Conservation (phyloP, 2,329 filamentous ascomycete species). For the Furcasterigmium furcatum region DNA sequence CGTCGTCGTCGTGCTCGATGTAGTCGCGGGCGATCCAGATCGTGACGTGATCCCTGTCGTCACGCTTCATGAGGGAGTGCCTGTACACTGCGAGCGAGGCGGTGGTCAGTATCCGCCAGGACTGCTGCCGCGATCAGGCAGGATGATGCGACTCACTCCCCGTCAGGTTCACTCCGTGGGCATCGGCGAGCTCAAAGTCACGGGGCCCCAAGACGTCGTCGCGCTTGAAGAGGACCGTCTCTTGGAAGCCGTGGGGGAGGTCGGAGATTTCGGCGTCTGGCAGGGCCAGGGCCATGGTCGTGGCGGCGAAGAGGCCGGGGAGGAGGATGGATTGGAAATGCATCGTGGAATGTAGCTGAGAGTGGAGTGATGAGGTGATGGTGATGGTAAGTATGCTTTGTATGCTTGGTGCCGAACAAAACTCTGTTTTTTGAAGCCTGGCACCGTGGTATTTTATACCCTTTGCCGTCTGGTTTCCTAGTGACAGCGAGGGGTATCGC, state of each 20-base stretch:
- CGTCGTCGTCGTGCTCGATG: not conserved
- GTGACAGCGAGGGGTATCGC: too few relatives aligned
- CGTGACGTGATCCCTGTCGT: conserved; percentile 1
- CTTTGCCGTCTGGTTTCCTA: too few relatives aligned
- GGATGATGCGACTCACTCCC: not conserved
- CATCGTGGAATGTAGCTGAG: conserved; percentile 1
- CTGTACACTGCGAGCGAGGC: not conserved
- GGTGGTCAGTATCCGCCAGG: not conserved
- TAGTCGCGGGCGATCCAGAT: conserved; percentile 1
- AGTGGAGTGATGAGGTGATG: not conserved
- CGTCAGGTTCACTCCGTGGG: not conserved
- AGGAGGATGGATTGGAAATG: conserved; percentile 1
- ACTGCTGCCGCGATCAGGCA: not conserved
- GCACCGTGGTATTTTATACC: too few relatives aligned
- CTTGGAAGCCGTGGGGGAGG: not conserved
- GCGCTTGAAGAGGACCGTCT: conserved; percentile 1
- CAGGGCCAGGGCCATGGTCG: conserved; percentile 1
- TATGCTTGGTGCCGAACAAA: not conserved
- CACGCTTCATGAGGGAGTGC: not conserved
- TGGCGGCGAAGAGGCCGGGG: not conserved
- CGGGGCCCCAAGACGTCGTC: not conserved
- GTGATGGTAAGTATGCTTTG: conserved; percentile 1
- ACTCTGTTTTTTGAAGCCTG: not conserved
- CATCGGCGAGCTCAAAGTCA: not conserved
- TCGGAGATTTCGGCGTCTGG: not conserved